Evolutionary conservation across 2,329 filamentous ascomycete genomes (phyloP).

Genomic region (Cyphellophora europaea): DNA sequence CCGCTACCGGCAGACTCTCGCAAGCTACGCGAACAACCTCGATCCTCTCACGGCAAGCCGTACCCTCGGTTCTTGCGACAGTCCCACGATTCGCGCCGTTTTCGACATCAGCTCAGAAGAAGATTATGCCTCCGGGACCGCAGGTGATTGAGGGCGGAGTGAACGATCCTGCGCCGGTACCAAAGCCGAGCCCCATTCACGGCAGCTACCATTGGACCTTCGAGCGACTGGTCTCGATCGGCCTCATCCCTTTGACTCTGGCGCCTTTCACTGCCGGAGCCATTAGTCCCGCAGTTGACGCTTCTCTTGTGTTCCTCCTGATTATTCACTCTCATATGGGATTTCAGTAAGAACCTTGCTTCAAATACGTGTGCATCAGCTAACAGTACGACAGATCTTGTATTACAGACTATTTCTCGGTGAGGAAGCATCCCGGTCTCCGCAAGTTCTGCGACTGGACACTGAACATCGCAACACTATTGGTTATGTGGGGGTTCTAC

Average conservation of each 20-base stretch:
- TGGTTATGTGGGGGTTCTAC: conserved; percentile 82
- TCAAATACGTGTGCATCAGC: background rate
- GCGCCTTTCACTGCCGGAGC: conserved; percentile 88
- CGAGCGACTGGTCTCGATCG: conserved; percentile 69
- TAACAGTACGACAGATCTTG: conserved; percentile 41
- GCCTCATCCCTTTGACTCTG: conserved; percentile 76
- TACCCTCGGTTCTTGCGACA: conserved; percentile 7
- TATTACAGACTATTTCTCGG: conserved; percentile 86
- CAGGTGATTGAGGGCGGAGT: conserved; percentile 69
- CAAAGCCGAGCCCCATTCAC: conserved; percentile 63
- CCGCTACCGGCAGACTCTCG: conserved; percentile 9
- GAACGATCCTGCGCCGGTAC: conserved; percentile 77
- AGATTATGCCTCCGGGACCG: conserved; percentile 73
- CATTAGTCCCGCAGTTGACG: conserved; percentile 81
- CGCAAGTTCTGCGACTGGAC: conserved; percentile 65
- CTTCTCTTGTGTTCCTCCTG: conserved; percentile 69
- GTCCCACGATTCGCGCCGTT: conserved; percentile 59
- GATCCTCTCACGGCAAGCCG: conserved; percentile 8
- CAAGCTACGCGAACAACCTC: conserved; percentile 11
- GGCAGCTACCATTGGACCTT: conserved; percentile 99
- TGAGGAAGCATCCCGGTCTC: conserved; percentile 56
- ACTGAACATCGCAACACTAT: conserved; percentile 67
- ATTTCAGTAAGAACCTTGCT: conserved; percentile 57
- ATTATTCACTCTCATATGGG: conserved; percentile 94
- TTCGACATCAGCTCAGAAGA: conserved; percentile 68